Evolutionary conservation across 148 eudicot genomes (phyloP), one percentile per base, ranked within the genome.

Genomic region (Heliosperma pusillum): DNA sequence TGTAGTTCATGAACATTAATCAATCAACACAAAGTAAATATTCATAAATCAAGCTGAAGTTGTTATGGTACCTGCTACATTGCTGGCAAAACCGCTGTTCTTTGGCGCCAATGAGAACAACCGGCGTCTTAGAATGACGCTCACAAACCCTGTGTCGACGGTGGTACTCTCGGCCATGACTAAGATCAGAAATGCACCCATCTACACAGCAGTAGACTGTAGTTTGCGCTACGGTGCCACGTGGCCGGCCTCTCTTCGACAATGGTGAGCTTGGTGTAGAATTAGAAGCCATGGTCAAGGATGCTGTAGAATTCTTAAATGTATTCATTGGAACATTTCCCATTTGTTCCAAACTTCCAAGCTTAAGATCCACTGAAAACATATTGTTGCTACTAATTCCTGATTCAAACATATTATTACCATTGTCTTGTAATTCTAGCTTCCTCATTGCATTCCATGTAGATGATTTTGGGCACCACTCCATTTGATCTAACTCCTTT

Each of bases 1-100:
- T 57, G 21, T 25, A n/a, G 22, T 20, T 67, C 53, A 40, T 67
- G 53, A n/a, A 1, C 29, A 57, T 21, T 52, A 11, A 16, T 11
- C 30, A 25, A 60, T 26, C 12, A 63, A 26, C n/a, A 63, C 67
- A 27, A 0, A 29, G 2, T 63, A 63, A 63, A 26, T 63, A 16
- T 11, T n/a, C n/a, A 26, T 13, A 5, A 63, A 63, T 15, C 19
- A 63, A 66, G 56, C 26, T 44, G 59, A 24, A 62, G 19, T 63
- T 26, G 20, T 52, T 20, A 47, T 20, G 27, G 19, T 80, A 91
- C 93, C 97, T 86, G 87, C 97, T 91, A 82, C 97, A 91, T 71
- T 91, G 97, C 80, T 91, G 97, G 79, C 97, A 88, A 60, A 89
- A 91, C 17, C 96, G 82, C 55, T 85, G 91, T 80, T 89, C 88